These are phyloP conservation scores for Telfairia occidentalis DNA, from an alignment of 331 rosid genomes.

Conservation along the genomic window DNA sequence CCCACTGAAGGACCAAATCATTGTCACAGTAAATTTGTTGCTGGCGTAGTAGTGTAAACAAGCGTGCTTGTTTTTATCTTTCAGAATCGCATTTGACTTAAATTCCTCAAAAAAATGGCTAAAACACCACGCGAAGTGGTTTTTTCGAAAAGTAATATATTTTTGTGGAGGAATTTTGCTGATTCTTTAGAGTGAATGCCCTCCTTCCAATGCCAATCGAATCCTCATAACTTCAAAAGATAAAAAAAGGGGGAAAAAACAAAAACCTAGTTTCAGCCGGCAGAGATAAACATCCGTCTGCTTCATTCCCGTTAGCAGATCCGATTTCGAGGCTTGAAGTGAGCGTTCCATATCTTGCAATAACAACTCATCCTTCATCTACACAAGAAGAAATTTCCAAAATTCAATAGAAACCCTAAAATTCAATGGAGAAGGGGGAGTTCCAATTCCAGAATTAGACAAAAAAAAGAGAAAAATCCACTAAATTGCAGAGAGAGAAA, in stretches of 20 bases:
- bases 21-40: background rate
- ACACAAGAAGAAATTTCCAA: constrained; percentile 1
- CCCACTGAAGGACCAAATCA: background rate
- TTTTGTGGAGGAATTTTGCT: no score
- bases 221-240: background rate
- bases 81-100: background rate
- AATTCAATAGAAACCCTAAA: background rate
- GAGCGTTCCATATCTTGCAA: constrained; percentile 34
- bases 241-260: background rate
- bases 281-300: constrained; percentile 32
- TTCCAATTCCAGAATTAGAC: background rate
- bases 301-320: constrained; percentile 40
- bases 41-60: background rate
- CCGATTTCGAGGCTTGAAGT: constrained; percentile 36
- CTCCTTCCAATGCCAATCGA: background rate
- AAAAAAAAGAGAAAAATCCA: background rate
- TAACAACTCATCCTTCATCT: constrained; percentile 38
- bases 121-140: background rate
- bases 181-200: no score
- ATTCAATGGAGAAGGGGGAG: background rate
- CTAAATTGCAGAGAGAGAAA: background rate
- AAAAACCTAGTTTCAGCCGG: constrained; percentile 43
- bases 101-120: background rate
- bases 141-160: background rate
- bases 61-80: background rate